Base-by-base conservation (phyloP, 176 grass and related monocot genomes). In the Tillandsia leiboldiana region DNA sequence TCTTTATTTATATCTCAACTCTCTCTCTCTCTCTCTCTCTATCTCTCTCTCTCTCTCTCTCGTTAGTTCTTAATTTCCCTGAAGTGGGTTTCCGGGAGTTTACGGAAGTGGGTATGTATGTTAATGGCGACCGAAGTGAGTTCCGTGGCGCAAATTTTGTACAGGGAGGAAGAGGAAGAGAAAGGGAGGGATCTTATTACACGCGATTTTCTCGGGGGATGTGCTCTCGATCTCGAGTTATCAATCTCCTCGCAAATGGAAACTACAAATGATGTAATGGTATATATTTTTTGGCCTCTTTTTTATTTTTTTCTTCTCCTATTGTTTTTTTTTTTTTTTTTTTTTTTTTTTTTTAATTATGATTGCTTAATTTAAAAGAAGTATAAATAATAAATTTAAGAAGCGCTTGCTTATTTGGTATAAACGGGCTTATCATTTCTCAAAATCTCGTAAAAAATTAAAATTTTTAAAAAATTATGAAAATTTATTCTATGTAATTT, bases 171-270 rank as follows among this genome's bases (percentile, higher is more conserved):
- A 64, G 77, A 20, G 26, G 79, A 71, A 72, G 71, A 49, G 63
- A 68, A 75, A 8, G 69, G 12, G 64, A 74, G 70, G 69, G 87
- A 99, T 70, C 84, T 92, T 63, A 85, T 99, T 20, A 99, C 95
- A n/a, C 69, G 87, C 58, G 90, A 99, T 74, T 86, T 99, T 54
- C 95, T 99, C 59, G 95, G 95, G 56, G 84, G 90, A 10, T 92
- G 77, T 56, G 27, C 75, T n/a, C 73, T 85, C 23, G 77, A 85
- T 72, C 82, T 85, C 49, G 82, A 70, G 63, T 65, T 76, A 66
- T 28, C 33, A 42, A 57, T 85, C 22, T 71, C 77, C 11, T 74
- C 67, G 11, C 77, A 58, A 10, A 48, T 24, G 58, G 66, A 80
- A 17, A 80, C 64, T 50, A 49, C 76, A 64, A 12, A 63, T 75